These are phyloP conservation scores for Xylariaceae sp. DNA, from an alignment of 2,329 filamentous ascomycete genomes.

Conservation along the genomic window DNA sequence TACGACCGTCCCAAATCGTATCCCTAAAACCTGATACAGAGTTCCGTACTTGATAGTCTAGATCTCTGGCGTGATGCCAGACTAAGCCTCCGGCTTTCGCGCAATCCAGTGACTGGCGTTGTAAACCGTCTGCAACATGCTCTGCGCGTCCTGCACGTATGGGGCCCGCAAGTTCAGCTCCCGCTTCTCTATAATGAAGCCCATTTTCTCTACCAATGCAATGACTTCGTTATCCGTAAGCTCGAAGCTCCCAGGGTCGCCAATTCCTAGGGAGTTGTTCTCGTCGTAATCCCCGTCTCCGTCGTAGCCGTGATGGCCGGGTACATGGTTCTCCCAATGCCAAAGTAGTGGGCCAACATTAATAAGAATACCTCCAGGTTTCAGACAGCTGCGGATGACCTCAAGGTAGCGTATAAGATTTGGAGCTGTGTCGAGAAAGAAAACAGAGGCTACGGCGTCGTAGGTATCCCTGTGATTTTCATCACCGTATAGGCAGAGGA, in stretches of 20 bases:
- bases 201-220: constrained; percentile 70
- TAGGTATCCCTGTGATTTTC: constrained; percentile 64
- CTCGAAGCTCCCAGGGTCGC: constrained; percentile 87
- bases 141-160: constrained; percentile 83
- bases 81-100: constrained; percentile 59
- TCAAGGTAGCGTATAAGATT: constrained; percentile 91
- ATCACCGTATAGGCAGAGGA: constrained; percentile 80
- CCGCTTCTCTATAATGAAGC: constrained; percentile 72
- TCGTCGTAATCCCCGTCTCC: constrained; percentile 54
- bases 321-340: constrained; percentile 85
- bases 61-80: constrained; percentile 5
- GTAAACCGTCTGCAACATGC: constrained; percentile 87
- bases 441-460: constrained; percentile 85
- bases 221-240: constrained; percentile 88
- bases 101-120: constrained; percentile 83
- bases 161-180: constrained; percentile 67
- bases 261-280: constrained; percentile 67
- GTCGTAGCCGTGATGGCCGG: constrained; percentile 58
- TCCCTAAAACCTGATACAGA: not conserved
- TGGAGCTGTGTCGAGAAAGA: constrained; percentile 96
- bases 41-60: not conserved
- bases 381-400: constrained; percentile 77
- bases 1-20: constrained; percentile 12
- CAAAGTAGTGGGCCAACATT: constrained; percentile 91
- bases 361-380: constrained; percentile 77